Base-by-base conservation (phyloP, 2,329 filamentous ascomycete species). In the Penicillium nordicum region DNA sequence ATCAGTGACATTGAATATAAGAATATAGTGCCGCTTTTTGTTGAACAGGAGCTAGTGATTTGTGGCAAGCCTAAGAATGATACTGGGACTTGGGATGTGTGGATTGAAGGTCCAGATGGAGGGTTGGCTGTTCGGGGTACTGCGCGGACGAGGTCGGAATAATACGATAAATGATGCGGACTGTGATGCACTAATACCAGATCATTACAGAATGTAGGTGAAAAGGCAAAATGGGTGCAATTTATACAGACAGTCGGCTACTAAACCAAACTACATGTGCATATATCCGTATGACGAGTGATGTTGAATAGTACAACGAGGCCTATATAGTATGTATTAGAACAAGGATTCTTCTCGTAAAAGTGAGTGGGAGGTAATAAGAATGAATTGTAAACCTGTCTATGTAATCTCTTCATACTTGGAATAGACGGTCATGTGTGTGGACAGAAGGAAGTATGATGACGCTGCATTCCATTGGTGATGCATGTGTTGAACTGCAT, bases 21-120 rank as follows among this genome's bases (percentile, higher is more conserved):
- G 48, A 96, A 97, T 70, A 72, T 95, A 27, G 84, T 88, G 10
- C 92, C 93, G 14, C 76, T 97, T 21, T 95, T 91, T 71, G 89
- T 86, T 30, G 79, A 83, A 42, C 88, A 94, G 72, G 73, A 82
- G 49, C 79, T 96, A 74, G 84, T 74, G 30, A 79, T 97, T 4
- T 93, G 90, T 66, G 81, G 88, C 14, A 81, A 82, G 59, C 78
- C 73, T 55, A 76, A 74, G 49, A 74, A 64, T 70, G 75, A 65
- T 62, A 71, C 25, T n/a, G 65, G 68, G 23, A 74, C 67, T 40
- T 88, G 81, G 79, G 82, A 86, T 61, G 78, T 88, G 9, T 89
- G 86, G 87, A 81, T 88, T 53, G 84, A 87, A 69, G 83, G 82
- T 5, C 77, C 74, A 1, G 76, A 82, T 42, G 86, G 86, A 1